phyloP scores from a whole-genome alignment of 176 grass and related monocot species.

The Oryza nivara region DNA sequence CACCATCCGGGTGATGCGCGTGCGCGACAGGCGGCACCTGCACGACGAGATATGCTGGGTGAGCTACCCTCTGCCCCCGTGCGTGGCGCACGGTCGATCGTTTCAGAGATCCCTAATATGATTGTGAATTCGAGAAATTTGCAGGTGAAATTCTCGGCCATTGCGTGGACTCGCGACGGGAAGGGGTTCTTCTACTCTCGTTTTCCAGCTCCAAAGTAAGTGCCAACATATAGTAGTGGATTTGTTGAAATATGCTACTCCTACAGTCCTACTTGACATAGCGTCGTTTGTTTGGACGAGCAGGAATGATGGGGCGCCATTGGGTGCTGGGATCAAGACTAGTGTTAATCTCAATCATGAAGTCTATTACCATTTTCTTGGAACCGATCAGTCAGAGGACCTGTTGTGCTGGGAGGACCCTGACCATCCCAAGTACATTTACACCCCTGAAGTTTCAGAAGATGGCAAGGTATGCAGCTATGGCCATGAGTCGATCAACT shows the following conservation, averaged over 20 bases:
- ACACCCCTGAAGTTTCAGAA: slow-evolving; percentile 61
- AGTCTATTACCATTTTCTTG: slow-evolving; percentile 85
- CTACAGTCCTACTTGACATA: not conserved
- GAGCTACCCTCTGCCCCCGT: not conserved
- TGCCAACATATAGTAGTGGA: not conserved
- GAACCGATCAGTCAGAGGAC: slow-evolving; percentile 80
- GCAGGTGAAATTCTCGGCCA: slow-evolving; percentile 85
- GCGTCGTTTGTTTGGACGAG: not conserved
- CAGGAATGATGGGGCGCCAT: slow-evolving; percentile 35
- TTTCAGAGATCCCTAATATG: not conserved
- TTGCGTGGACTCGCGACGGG: slow-evolving; percentile 79
- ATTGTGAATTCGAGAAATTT: slow-evolving; percentile 12
- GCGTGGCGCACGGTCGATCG: not conserved
- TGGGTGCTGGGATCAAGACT: slow-evolving; percentile 73
- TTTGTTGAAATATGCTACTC: not conserved
- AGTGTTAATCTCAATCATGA: slow-evolving; percentile 81
- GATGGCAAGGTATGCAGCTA: slow-evolving; percentile 72
- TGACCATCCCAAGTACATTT: slow-evolving; percentile 79
- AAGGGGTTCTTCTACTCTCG: slow-evolving; percentile 94
- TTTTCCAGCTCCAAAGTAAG: slow-evolving; percentile 76
- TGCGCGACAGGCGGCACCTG: slow-evolving; percentile 53
- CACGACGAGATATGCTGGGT: slow-evolving; percentile 77
- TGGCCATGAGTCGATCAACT: not conserved
- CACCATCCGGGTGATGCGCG: slow-evolving; percentile 70
- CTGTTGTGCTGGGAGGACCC: slow-evolving; percentile 82